A percentile compares a stretch with the other conserved stretches of the same genome.
Conservation (phyloP, 305 asterid species). For the Rubia tinctorum region DNA sequence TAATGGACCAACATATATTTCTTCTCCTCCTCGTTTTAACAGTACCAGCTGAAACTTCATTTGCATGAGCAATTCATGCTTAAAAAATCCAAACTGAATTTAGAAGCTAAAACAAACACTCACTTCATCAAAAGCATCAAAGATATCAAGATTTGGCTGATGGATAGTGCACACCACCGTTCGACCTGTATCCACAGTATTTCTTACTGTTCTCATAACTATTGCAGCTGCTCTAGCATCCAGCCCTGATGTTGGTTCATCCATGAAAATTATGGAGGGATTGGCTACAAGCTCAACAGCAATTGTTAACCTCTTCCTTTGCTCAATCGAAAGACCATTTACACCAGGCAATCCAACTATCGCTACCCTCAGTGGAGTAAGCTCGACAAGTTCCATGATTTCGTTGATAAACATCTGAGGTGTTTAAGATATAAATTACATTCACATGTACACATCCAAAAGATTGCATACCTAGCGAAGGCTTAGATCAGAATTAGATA, state of each 20-base stretch:
- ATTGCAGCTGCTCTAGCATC: slow-evolving; percentile 98
- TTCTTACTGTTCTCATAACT: slow-evolving; percentile 94
- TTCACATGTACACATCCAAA: neutral
- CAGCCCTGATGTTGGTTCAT: slow-evolving; percentile 96
- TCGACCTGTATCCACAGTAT: slow-evolving; percentile 93
- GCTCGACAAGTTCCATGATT: slow-evolving; percentile 88
- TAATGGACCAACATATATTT: slow-evolving; percentile 58
- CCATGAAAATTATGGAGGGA: slow-evolving; percentile 94
- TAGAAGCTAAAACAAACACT: neutral
- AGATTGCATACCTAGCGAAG: neutral
- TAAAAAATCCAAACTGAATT: neutral
- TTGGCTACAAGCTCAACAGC: slow-evolving; percentile 96
- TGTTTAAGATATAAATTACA: neutral
- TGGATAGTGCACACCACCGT: slow-evolving; percentile 97
- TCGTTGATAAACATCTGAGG: slow-evolving; percentile 81
- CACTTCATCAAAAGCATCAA: slow-evolving; percentile 97
- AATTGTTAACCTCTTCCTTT: slow-evolving; percentile 76
- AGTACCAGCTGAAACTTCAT: slow-evolving; percentile 25
- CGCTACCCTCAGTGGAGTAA: slow-evolving; percentile 59
- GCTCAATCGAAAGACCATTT: slow-evolving; percentile 88
- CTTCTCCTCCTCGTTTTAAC: slow-evolving; percentile 63
- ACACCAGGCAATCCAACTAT: slow-evolving; percentile 92
- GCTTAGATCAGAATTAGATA: neutral
- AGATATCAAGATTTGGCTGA: slow-evolving; percentile 95
- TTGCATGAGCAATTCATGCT: neutral